phyloP scores from a whole-genome alignment of 176 grass and related monocot genomes.

The Hordeum vulgare region MorexV3_pseudomolecules_assembly NC_058524.1:51596760-51597259 shows the following conservation, averaged over 20 bases:
- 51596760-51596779: background rate
- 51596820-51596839: background rate
- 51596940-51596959: background rate
- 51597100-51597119: background rate
- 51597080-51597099: background rate
- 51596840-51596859: background rate
- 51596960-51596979: background rate
- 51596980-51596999: background rate
- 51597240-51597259: constrained; percentile 84
- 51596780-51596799: background rate
- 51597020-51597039: background rate
- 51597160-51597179: constrained; percentile 88
- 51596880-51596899: background rate
- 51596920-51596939: background rate
- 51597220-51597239: constrained; percentile 96
- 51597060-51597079: background rate
- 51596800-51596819: background rate
- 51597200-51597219: constrained; percentile 80
- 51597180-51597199: constrained; percentile 88
- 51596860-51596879: background rate
- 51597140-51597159: constrained; percentile 81
- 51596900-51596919: background rate
- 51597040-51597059: background rate
- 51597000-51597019: background rate
- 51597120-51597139: background rate